These are phyloP conservation scores for Orbilia quercus DNA, from an alignment of 2,329 filamentous ascomycete species.

Conservation along the genomic window DNA sequence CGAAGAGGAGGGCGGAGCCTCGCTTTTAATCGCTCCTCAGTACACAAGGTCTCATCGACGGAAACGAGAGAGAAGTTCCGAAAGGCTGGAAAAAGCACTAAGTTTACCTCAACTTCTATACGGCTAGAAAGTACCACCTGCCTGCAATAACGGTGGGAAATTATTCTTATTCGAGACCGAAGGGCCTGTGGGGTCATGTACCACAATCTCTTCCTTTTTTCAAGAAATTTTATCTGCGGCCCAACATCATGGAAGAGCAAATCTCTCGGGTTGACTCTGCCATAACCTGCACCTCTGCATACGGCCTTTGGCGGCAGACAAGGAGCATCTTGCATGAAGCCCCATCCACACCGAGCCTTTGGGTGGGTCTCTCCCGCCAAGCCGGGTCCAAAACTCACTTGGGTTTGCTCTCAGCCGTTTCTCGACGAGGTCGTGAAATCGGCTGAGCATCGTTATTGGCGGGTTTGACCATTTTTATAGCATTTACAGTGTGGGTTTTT, in stretches of 20 bases:
- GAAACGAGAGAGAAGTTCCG: conserved; percentile 29
- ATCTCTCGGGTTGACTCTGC: conserved; percentile 38
- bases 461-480: conserved; percentile 5
- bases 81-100: conserved; percentile 36
- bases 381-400: conserved; percentile 34
- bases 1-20: conserved; percentile 33
- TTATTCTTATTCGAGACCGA: conserved; percentile 29
- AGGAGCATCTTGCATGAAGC: conserved; percentile 22
- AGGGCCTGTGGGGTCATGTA: conserved; percentile 17
- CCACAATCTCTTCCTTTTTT: background rate
- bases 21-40: conserved; percentile 39
- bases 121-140: conserved; percentile 6
- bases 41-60: conserved; percentile 44
- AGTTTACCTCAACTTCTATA: conserved; percentile 4
- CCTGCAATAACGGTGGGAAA: conserved; percentile 43
- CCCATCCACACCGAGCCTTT: conserved; percentile 27
- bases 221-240: conserved; percentile 1
- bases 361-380: conserved; percentile 40
- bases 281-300: conserved; percentile 13
- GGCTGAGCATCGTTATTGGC: conserved; percentile 37
- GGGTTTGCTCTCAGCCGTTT: conserved; percentile 29
- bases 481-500: conserved; percentile 1
- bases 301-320: conserved; percentile 3
- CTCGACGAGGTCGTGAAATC: conserved; percentile 35
- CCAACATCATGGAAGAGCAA: background rate